These are phyloP conservation scores for Flammula alnicola DNA, from an alignment of 1,284 basidiomycete genomes.

Conservation along the genomic window DNA sequence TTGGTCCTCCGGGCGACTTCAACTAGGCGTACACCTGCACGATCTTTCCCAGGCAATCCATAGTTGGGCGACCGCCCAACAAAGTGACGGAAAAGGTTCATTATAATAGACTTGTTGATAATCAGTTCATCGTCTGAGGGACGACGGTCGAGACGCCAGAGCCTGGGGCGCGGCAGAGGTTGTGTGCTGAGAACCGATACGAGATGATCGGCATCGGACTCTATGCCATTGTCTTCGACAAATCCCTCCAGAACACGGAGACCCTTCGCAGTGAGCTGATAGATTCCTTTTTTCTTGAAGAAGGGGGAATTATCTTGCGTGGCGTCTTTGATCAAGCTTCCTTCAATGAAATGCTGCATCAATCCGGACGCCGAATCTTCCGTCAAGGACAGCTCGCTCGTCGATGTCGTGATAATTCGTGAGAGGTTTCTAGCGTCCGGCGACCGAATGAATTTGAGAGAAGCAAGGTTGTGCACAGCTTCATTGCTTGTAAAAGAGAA, in stretches of 20 bases:
- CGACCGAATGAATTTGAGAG: slow-evolving; percentile 10
- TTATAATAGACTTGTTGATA: slow-evolving; percentile 8
- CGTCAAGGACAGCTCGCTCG: not conserved
- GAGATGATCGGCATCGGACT: slow-evolving; percentile 14
- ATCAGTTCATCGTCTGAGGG: slow-evolving; percentile 12
- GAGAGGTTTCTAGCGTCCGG: not conserved
- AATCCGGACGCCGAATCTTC: slow-evolving; percentile 5
- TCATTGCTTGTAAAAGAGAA: slow-evolving; percentile 4
- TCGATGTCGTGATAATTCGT: not conserved
- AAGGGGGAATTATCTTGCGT: slow-evolving; percentile 1
- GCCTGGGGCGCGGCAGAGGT: slow-evolving; percentile 5
- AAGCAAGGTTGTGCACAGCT: slow-evolving; percentile 11
- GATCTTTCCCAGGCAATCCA: not conserved
- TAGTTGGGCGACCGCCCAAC: slow-evolving; percentile 11
- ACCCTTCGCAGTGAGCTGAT: slow-evolving; percentile 15
- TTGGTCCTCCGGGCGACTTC: slow-evolving; percentile 1
- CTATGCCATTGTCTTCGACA: slow-evolving; percentile 9
- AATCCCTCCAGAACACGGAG: slow-evolving; percentile 9
- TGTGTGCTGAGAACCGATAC: slow-evolving; percentile 6
- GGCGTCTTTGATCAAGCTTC: slow-evolving; percentile 10
- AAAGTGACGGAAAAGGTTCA: slow-evolving; percentile 10
- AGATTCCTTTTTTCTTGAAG: slow-evolving; percentile 11
- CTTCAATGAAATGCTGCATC: slow-evolving; percentile 16
- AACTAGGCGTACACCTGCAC: slow-evolving; percentile 9
- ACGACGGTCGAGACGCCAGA: slow-evolving; percentile 11